Evolutionary conservation across 1,284 basidiomycete species (phyloP), one percentile per base, ranked within the genome.

Genomic region (Phlebopus sp.): DNA sequence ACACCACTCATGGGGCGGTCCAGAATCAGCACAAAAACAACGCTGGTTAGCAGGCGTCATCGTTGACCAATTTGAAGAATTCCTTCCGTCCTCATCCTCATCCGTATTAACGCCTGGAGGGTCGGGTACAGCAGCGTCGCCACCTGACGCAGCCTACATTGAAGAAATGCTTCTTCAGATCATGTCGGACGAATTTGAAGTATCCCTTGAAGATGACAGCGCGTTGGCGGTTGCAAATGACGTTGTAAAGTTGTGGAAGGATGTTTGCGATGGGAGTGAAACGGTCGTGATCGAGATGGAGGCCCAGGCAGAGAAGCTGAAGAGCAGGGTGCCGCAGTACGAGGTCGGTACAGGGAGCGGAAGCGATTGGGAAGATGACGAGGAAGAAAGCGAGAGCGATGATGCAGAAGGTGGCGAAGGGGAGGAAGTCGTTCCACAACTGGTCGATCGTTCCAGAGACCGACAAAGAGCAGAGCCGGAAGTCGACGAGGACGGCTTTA

Each of bases 401-500:
- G 75, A 70, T 9, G 63, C 68, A 60, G 71, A 52, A 58, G 70
- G 69, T 5, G 71, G 69, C 36, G 71, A 72, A 4, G 64, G 69
- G 59, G 71, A 51, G 56, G 70, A 69, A 13, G 6, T 35, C 11
- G 50, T 34, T 31, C 65, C 63, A 4, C 55, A 42, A 29, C 6
- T 64, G 15, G 21, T 60, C 41, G 23, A 62, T 50, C 63, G 44
- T 41, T 50, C 51, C 3, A 47, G 48, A 23, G 19, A 31, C 41
- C 55, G 8, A 57, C 67, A 32, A 42, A 60, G 53, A 19, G 68
- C 76, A 39, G 84, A 86, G 61, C 84, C 84, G 0, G 78, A 87
- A 44, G 75, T 93, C 0, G 92, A 94, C 58, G 88, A 92, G 50
- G 91, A 95, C 49, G 92, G 92, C 1, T 95, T 96, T 61, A 90